Evolutionary conservation across 2,329 filamentous ascomycete genomes (phyloP).

Genomic region (Berkeleyomyces basicola): DNA sequence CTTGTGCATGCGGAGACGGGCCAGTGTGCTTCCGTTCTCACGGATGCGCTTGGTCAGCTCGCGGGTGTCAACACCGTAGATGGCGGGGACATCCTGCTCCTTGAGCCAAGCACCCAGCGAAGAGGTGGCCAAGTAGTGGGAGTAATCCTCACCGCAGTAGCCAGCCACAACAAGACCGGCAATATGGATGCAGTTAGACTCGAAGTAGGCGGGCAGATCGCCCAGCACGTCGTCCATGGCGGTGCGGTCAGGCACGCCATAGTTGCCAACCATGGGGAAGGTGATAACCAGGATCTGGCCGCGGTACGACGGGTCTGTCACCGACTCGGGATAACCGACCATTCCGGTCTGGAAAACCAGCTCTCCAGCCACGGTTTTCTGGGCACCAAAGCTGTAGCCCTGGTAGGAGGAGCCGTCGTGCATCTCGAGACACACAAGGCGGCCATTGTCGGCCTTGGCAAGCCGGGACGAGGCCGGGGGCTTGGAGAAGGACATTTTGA

Average conservation of each 20-base stretch:
- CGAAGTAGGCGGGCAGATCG: slow-evolving; percentile 82
- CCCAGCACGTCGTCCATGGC: slow-evolving; percentile 69
- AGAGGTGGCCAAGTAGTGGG: slow-evolving; percentile 79
- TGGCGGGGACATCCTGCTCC: slow-evolving; percentile 83
- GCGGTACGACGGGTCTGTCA: slow-evolving; percentile 75
- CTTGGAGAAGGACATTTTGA: slow-evolving; percentile 20
- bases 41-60: slow-evolving; percentile 88
- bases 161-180: slow-evolving; percentile 80
- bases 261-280: slow-evolving; percentile 91
- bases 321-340: slow-evolving; percentile 93
- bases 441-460: slow-evolving; percentile 35
- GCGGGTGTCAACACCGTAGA: slow-evolving; percentile 89
- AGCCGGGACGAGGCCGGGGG: slow-evolving; percentile 46
- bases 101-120: slow-evolving; percentile 92
- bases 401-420: slow-evolving; percentile 83
- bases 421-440: slow-evolving; percentile 73
- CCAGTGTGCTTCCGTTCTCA: slow-evolving; percentile 90
- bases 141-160: slow-evolving; percentile 89
- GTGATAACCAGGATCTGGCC: slow-evolving; percentile 94
- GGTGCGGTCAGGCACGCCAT: slow-evolving; percentile 82
- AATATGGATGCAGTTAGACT: slow-evolving; percentile 83
- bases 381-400: slow-evolving; percentile 89
- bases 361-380: slow-evolving; percentile 89
- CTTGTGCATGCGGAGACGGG: slow-evolving; percentile 60
- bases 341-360: slow-evolving; percentile 99